phyloP scores from a whole-genome alignment of 495 filamentous ascomycete genomes.

The Tuber brumale region DNA sequence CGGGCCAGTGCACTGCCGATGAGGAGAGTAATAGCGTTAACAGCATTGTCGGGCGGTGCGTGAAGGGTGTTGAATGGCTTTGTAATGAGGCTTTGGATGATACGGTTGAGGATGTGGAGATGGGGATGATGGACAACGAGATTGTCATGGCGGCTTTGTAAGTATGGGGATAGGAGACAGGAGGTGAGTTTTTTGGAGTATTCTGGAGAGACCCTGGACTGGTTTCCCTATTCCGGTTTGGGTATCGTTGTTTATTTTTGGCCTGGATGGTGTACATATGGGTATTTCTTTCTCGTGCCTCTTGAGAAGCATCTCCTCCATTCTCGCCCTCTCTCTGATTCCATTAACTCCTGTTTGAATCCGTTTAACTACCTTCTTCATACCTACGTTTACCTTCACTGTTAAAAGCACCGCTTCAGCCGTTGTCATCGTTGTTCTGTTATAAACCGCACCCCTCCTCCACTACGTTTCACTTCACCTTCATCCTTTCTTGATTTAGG shows the following conservation, averaged over 20 bases:
- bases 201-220: not conserved
- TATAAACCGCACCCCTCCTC: not conserved
- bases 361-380: not conserved
- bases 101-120: slow-evolving; percentile 33
- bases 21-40: slow-evolving; percentile 33
- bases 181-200: not conserved
- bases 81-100: slow-evolving; percentile 28
- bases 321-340: not conserved
- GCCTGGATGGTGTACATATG: not conserved
- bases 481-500: not conserved
- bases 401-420: not conserved
- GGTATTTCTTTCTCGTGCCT: not conserved
- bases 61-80: slow-evolving; percentile 42
- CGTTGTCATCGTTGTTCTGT: not conserved
- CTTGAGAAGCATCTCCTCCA: not conserved
- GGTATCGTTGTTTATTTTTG: slow-evolving; percentile 7
- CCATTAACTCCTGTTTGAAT: not conserved
- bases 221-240: slow-evolving; percentile 7
- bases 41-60: slow-evolving; percentile 38
- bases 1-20: slow-evolving; percentile 32
- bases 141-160: slow-evolving; percentile 31
- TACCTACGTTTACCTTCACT: not conserved
- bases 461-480: not conserved
- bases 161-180: not conserved
- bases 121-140: slow-evolving; percentile 35